Evolutionary conservation across 2,329 filamentous ascomycete species (phyloP).

Genomic region (Hyphodiscus sp.): DNA sequence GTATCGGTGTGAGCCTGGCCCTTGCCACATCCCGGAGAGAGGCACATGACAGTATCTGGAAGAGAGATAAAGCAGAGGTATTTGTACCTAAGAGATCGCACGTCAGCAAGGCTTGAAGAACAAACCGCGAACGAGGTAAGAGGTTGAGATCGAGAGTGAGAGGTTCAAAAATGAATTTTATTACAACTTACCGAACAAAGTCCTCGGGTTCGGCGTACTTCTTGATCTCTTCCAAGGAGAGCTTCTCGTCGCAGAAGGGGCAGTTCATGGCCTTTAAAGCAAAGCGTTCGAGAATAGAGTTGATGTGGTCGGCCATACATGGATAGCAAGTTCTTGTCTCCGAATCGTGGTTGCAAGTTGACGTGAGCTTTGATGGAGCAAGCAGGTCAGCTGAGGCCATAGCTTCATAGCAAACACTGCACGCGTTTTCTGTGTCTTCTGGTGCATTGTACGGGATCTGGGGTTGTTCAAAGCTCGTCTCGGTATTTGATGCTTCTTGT

Average conservation of each 20-base stretch:
- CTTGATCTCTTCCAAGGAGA: neutral
- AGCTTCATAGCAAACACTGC: neutral
- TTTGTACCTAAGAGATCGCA: neutral
- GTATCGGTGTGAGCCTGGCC: constrained; percentile 14
- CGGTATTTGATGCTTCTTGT: neutral
- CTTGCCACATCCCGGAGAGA: constrained; percentile 12
- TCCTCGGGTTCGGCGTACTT: neutral
- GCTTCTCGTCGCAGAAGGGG: neutral
- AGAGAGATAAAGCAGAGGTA: neutral
- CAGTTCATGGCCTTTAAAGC: neutral
- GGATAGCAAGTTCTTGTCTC: neutral
- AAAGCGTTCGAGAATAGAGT: neutral
- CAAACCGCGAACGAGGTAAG: too few relatives aligned
- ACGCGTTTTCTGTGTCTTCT: neutral
- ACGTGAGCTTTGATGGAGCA: neutral
- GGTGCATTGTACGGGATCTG: neutral
- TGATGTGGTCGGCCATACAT: neutral
- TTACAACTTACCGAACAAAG: neutral
- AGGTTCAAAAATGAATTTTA: too few relatives aligned
- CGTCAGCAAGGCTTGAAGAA: too few relatives aligned
- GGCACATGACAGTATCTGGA: constrained; percentile 9
- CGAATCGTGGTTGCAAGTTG: neutral
- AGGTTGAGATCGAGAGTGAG: too few relatives aligned
- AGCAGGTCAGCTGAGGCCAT: neutral
- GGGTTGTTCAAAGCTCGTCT: neutral